Conservation (phyloP, 495 filamentous ascomycete genomes). For the Pyrenula massariospora region DNA sequence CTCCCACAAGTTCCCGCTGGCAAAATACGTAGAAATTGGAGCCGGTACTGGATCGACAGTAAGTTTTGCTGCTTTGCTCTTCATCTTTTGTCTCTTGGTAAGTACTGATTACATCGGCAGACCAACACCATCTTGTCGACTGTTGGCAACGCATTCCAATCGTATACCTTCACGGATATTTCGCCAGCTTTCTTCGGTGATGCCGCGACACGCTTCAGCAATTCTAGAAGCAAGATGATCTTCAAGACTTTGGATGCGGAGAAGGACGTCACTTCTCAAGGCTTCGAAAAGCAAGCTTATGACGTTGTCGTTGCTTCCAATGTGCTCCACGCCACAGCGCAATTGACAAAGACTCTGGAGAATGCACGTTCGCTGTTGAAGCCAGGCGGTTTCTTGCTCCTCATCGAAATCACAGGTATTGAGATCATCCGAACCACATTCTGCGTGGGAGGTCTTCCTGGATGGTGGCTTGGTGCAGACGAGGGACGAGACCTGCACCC, state of each 20-base stretch:
- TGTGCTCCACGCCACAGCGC: constrained; percentile 39
- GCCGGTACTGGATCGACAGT: constrained; percentile 24
- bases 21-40: constrained; percentile 40
- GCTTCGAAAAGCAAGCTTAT: constrained; percentile 25
- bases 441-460: constrained; percentile 30
- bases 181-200: constrained; percentile 38
- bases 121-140: constrained; percentile 4
- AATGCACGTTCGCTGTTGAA: constrained; percentile 33
- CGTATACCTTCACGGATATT: constrained; percentile 41
- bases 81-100: background rate
- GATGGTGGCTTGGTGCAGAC: constrained; percentile 38
- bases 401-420: constrained; percentile 31
- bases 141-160: constrained; percentile 3
- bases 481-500: constrained; percentile 15
- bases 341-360: constrained; percentile 23
- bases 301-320: constrained; percentile 39
- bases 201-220: constrained; percentile 23
- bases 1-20: constrained; percentile 22
- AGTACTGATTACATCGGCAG: background rate
- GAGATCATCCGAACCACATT: constrained; percentile 18
- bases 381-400: constrained; percentile 38
- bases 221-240: constrained; percentile 19
- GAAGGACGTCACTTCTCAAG: constrained; percentile 25
- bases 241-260: constrained; percentile 34
- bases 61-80: background rate